These are phyloP conservation scores for Clonostachys solani DNA, from an alignment of 2,329 filamentous ascomycete genomes.

Conservation along the genomic window DNA sequence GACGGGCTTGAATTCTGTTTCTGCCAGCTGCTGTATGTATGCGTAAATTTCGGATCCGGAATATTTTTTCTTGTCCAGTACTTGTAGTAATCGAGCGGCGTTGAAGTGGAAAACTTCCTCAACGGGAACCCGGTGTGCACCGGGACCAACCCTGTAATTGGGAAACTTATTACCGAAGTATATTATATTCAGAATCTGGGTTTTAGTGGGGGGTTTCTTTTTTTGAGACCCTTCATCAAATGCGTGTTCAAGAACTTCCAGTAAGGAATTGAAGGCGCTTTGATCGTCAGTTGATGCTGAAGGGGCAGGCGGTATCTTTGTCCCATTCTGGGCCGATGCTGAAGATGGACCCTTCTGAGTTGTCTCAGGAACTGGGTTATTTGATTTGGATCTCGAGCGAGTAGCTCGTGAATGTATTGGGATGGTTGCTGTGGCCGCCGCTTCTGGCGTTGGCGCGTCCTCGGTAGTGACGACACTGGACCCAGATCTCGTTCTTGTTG, in stretches of 20 bases:
- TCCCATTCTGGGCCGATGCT: no score
- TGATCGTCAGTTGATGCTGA: background rate
- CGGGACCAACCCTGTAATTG: constrained; percentile 13
- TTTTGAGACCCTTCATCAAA: constrained; percentile 7
- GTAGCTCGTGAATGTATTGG: background rate
- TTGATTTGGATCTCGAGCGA: no score
- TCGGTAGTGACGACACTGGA: background rate
- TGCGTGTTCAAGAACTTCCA: constrained; percentile 15
- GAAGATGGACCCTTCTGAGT: no score
- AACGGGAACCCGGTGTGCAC: constrained; percentile 33
- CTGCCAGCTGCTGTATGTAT: constrained; percentile 24
- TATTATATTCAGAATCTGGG: constrained; percentile 16
- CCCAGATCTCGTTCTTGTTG: background rate
- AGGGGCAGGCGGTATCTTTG: no score
- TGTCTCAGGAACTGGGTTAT: no score
- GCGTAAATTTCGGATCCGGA: constrained; percentile 18
- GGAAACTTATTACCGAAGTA: constrained; percentile 26
- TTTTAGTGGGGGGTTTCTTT: constrained; percentile 14
- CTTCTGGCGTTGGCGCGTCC: background rate
- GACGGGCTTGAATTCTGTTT: constrained; percentile 15
- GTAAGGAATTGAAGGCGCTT: constrained; percentile 16
- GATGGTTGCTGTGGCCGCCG: constrained; percentile 2
- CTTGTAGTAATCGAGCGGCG: constrained; percentile 28
- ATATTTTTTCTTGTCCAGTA: constrained; percentile 26
- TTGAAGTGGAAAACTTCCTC: constrained; percentile 40